Percentiles rank a stretch among this genome's conserved stretches.
Conservation (phyloP, 192 early-diverging fungal genomes). For the Podila minutissima region DNA sequence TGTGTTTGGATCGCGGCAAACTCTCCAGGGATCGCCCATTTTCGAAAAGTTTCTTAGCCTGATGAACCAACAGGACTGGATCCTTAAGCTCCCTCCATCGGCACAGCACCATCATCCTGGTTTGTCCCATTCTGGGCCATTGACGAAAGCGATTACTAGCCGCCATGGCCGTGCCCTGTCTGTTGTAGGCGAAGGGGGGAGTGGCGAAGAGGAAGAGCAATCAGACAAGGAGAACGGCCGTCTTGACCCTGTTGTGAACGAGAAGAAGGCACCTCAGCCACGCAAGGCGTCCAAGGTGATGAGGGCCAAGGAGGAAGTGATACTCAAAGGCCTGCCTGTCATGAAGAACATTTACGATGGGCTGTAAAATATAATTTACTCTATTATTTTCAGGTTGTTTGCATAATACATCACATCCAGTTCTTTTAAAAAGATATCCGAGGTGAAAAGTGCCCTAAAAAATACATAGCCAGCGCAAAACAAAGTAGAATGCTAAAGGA, state of each 20-base stretch:
- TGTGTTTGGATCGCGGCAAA: slow-evolving; percentile 84
- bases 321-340: slow-evolving; percentile 21
- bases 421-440: too few species aligned
- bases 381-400: too few species aligned
- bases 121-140: background rate
- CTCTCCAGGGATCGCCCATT: slow-evolving; percentile 67
- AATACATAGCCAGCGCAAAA: too few species aligned
- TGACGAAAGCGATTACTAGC: background rate
- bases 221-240: slow-evolving; percentile 15
- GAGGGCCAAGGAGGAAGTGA: background rate
- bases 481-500: too few species aligned
- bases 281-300: slow-evolving; percentile 14
- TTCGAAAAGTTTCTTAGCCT: slow-evolving; percentile 65
- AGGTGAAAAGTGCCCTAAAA: too few species aligned
- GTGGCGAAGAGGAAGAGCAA: slow-evolving; percentile 1
- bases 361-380: background rate
- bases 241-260: background rate
- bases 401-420: too few species aligned
- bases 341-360: slow-evolving; percentile 36
- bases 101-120: slow-evolving; percentile 26
- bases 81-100: slow-evolving; percentile 9
- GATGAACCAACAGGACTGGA: slow-evolving; percentile 45
- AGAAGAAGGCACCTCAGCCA: too few species aligned
- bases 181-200: background rate
- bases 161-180: background rate